Evolutionary conservation across 169 alveolate species (phyloP), one percentile per base, ranked within the genome.

Genomic region (Plasmodium gaboni): DNA sequence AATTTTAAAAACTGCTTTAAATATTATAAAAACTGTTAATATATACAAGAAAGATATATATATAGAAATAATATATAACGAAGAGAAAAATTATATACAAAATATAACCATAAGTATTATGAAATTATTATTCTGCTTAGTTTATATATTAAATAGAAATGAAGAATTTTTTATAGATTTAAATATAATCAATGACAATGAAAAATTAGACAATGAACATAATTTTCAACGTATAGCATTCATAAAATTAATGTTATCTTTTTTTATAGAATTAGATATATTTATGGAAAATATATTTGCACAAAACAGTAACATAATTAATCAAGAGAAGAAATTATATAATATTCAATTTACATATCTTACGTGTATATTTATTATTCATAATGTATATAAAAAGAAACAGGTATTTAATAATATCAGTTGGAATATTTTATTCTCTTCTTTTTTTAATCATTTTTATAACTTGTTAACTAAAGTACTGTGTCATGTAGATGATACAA

Each of bases 361-460:
- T 42, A 53, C 91, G 4, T 83, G 73, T 68, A 83, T 83, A 68
- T 68, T 68, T 68, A 83, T 83, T 63, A 68, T 83, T 68, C 85
- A 83, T 38, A 68, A 55, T 83, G 67, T 83, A 83, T 32, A 48
- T 57, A 44, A 55, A 53, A 67, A 24, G 32, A 68, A 68, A 57
- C 68, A 68, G 15, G 28, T 83, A 15, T 83, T 83, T 67, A 71
- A 65, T 13, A 55, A 53, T 68, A 44, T 83, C 55, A 83, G 91
- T 63, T 63, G 85, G 32, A 83, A 15, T 53, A 38, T 83, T 26
- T 83, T 67, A 4, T 83, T 83, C 76, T 68, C 91, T n/a, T 83
- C 91, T 6, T 83, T 83, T 63, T 83, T 83, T 61, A 83, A 74
- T 60, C 91, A 78, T 48, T 83, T 83, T 32, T 83, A 68, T 68